A percentile compares a stretch with the other conserved stretches of the same genome.
Evolutionary conservation across 306 rosid genomes (phyloP).

Genomic region (Castanea mollissima): DNA sequence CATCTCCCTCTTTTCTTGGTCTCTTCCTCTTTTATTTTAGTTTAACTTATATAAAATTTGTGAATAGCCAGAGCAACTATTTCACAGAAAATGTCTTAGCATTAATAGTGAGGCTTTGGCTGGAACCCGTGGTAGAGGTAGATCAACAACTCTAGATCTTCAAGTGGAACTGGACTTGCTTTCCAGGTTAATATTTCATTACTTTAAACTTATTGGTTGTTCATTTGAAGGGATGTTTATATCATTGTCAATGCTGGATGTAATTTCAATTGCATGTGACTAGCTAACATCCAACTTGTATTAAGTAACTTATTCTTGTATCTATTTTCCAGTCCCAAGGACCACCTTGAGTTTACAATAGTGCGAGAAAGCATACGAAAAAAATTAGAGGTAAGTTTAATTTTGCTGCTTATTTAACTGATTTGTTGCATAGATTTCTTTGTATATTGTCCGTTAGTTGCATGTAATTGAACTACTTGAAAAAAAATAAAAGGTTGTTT

Average conservation of each 20-base stretch:
- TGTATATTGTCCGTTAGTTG: conserved; percentile 13
- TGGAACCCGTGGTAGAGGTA: conserved; percentile 95
- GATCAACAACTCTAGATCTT: conserved; percentile 55
- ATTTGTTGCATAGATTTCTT: not conserved
- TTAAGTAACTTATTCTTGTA: conserved; percentile 9
- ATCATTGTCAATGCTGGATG: not conserved
- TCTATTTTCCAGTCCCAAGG: conserved; percentile 64
- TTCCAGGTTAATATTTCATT: conserved; percentile 62
- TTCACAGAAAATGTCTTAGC: conserved; percentile 82
- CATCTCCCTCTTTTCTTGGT: not conserved
- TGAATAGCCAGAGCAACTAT: conserved; percentile 97
- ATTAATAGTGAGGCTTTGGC: conserved; percentile 92
- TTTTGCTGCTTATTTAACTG: conserved; percentile 6
- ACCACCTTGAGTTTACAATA: conserved; percentile 84
- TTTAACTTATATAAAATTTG: conserved; percentile 52
- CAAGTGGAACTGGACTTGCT: conserved; percentile 83
- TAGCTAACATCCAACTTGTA: conserved; percentile 4
- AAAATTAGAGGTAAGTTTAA: conserved; percentile 74
- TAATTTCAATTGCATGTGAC: conserved; percentile 8
- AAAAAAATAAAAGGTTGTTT: no score
- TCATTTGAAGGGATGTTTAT: not conserved
- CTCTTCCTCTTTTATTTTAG: conserved; percentile 15
- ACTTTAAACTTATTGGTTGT: not conserved
- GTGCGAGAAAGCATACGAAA: conserved; percentile 78
- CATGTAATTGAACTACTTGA: not conserved